Percentiles rank a stretch among this genome's conserved stretches.
phyloP scores from a whole-genome alignment of 2,329 filamentous ascomycete genomes.

The Fusarium haematococcum region DNA sequence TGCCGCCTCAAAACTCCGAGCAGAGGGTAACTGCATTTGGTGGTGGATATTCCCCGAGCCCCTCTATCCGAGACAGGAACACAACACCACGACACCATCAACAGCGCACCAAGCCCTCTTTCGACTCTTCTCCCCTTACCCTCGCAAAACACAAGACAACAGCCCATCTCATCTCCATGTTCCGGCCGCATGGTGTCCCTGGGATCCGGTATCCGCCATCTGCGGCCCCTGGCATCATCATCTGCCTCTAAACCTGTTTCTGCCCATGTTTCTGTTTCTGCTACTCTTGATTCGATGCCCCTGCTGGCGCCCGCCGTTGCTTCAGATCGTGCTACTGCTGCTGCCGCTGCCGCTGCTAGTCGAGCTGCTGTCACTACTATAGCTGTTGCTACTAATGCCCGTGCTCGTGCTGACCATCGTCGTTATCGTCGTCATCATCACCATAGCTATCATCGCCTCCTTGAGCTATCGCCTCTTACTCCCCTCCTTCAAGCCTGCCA shows the following conservation, averaged over 20 bases:
- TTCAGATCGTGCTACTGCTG: constrained; percentile 9
- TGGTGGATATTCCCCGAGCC: constrained; percentile 11
- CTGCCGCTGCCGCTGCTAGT: neutral
- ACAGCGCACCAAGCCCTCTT: neutral
- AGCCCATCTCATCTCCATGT: constrained; percentile 44
- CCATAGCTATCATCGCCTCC: constrained; percentile 9
- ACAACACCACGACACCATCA: constrained; percentile 14
- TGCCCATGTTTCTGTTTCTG: constrained; percentile 11
- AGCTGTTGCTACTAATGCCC: neutral
- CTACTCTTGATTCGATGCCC: constrained; percentile 16
- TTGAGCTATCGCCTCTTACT: neutral
- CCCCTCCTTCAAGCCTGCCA: constrained; percentile 8
- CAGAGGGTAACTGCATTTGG: constrained; percentile 8
- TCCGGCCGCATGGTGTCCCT: constrained; percentile 43
- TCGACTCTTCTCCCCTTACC: neutral
- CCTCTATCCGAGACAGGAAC: constrained; percentile 12
- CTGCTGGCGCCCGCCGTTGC: constrained; percentile 8
- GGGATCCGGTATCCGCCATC: constrained; percentile 41
- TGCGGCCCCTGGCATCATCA: constrained; percentile 40
- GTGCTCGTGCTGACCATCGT: neutral
- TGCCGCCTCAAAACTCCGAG: constrained; percentile 7
- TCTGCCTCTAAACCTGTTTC: constrained; percentile 27
- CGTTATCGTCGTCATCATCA: constrained; percentile 4
- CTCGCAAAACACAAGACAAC: constrained; percentile 14
- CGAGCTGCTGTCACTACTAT: neutral